These are phyloP conservation scores for Venturia effusa DNA, from an alignment of 2,329 filamentous ascomycete genomes.

Conservation along the genomic window DNA sequence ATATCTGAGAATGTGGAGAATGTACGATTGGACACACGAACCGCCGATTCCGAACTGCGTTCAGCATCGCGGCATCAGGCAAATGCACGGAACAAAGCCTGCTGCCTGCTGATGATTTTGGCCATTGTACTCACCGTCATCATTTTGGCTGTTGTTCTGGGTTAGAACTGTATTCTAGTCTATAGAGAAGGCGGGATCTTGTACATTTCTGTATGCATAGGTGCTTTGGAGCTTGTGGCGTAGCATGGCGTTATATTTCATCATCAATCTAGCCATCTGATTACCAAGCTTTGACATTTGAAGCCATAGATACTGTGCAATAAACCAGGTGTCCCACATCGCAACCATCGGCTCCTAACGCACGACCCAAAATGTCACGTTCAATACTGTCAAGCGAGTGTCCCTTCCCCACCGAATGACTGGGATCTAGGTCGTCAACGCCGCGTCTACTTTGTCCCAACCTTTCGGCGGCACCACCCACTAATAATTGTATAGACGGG, in stretches of 20 bases:
- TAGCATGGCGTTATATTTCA: neutral
- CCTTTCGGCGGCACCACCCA: too few species aligned
- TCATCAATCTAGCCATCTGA: neutral
- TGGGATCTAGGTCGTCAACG: too few species aligned
- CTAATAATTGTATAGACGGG: too few species aligned
- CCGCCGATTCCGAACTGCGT: slow-evolving; percentile 75
- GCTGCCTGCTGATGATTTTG: slow-evolving; percentile 80
- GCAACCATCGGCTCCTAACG: too few species aligned
- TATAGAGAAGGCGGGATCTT: neutral
- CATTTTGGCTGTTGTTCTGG: slow-evolving; percentile 69
- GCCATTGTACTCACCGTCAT: slow-evolving; percentile 84
- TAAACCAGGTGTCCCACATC: too few species aligned
- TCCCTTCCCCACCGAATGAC: too few species aligned
- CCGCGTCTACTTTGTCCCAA: too few species aligned
- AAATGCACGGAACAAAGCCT: slow-evolving; percentile 88
- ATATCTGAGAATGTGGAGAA: slow-evolving; percentile 83
- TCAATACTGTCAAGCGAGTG: too few species aligned
- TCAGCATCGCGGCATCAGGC: slow-evolving; percentile 88
- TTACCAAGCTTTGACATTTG: too few species aligned
- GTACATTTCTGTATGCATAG: neutral
- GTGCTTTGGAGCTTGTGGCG: neutral
- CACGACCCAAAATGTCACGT: too few species aligned
- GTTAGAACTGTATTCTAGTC: neutral
- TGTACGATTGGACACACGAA: slow-evolving; percentile 68
- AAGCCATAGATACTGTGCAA: too few species aligned